Base-by-base conservation (phyloP, 2,329 filamentous ascomycete genomes). In the Akanthomyces dipterigenus region DNA sequence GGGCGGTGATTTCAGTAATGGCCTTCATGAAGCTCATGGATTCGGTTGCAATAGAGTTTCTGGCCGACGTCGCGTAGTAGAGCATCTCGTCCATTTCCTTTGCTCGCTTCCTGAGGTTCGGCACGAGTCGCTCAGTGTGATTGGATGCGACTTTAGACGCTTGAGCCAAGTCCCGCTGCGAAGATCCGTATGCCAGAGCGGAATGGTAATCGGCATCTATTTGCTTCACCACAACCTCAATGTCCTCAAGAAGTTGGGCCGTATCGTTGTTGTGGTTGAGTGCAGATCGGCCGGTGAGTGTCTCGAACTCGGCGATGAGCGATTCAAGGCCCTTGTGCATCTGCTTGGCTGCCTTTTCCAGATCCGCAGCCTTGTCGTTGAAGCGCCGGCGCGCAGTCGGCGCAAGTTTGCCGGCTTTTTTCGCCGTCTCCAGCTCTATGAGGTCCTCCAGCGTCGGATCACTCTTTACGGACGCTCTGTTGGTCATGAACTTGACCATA, bases 171-270 rank as follows among this genome's bases (percentile, higher is more conserved):
- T 86, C 85, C 42, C 79, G 77, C 66, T 87, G 78, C 45, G 87
- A 87, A 65, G 85, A 84, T 1, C 85, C 78, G 64, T 92, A 87
- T 6, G 83, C 81, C 49, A 91, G 78, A 12, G 91, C 85, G 65
- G 90, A 88, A 66, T 92, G 88, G 70, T 91, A 90, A 73, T 98
- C 95, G 6, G 88, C 90, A 53, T 88, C 86, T 55, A 99, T 89
- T 75, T 97, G 97, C 68, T 87, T 91, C 56, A 88, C 87, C 60
- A 98, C 81, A 0, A 90, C 88, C 70, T 93, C 88, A 48, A 98
- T 91, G 71, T 98, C 95, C 64, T 91, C 84, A 55, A 95, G 79
- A 7, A 96, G 78, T 64, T 88, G 86, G 24, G 78, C 74, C 5
- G 88, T 82, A 65, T 93, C 89, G 54, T 85, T 81, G 46, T 78